Conservation (phyloP, 768 basidiomycete species). For the Postia placenta region DNA sequence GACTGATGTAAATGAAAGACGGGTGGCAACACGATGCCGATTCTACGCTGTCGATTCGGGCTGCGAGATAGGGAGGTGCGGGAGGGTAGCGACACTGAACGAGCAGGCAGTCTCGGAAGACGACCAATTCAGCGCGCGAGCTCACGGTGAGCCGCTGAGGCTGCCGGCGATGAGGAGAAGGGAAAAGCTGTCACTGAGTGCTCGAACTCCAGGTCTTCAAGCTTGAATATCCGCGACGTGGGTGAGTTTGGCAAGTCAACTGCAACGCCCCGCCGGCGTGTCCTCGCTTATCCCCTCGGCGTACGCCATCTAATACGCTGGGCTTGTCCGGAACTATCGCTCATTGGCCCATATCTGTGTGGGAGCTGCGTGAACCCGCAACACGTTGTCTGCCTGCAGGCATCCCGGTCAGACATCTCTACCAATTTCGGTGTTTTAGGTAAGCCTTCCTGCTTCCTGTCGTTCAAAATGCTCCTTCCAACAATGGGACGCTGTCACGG, state of each 20-base stretch:
- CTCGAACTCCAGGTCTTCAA: slow-evolving; percentile 22
- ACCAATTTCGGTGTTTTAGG: slow-evolving; percentile 21
- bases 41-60: slow-evolving; percentile 14
- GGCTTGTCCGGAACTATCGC: slow-evolving; percentile 16
- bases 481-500: background rate
- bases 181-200: slow-evolving; percentile 12
- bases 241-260: slow-evolving; percentile 14
- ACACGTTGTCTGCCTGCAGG: slow-evolving; percentile 29
- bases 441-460: slow-evolving; percentile 18
- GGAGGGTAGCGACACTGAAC: slow-evolving; percentile 3
- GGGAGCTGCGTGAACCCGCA: slow-evolving; percentile 15
- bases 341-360: slow-evolving; percentile 22
- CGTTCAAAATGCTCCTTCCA: slow-evolving; percentile 2
- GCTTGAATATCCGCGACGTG: slow-evolving; percentile 8
- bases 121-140: slow-evolving; percentile 12
- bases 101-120: slow-evolving; percentile 10
- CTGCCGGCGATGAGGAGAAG: slow-evolving; percentile 10
- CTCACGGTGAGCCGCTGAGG: slow-evolving; percentile 5
- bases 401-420: slow-evolving; percentile 19
- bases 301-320: slow-evolving; percentile 18
- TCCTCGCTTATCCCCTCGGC: slow-evolving; percentile 19
- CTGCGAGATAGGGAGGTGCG: slow-evolving; percentile 7
- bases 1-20: slow-evolving; percentile 18
- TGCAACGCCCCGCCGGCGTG: slow-evolving; percentile 23
- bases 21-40: slow-evolving; percentile 12